Percentiles rank a stretch among this genome's conserved stretches.
Conservation (phyloP, 805 yeast genomes). For the Gaillardinia entomophila region DNA sequence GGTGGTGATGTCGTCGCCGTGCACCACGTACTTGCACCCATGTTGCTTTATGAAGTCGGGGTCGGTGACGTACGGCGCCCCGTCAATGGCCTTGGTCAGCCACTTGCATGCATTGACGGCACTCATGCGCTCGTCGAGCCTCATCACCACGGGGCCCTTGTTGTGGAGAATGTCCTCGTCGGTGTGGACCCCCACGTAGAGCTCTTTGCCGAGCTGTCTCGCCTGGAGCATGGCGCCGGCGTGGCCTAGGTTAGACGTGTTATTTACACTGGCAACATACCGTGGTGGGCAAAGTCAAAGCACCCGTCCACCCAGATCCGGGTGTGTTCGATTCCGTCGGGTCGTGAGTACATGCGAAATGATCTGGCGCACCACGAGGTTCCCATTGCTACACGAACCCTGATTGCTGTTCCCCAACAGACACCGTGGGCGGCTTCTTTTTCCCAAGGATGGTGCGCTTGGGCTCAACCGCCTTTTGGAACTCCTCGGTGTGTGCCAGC, state of each 20-base stretch:
- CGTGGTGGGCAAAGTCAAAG: slow-evolving; percentile 96
- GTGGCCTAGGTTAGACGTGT: slow-evolving; percentile 45
- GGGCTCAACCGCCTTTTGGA: neutral
- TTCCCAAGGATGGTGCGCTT: too few species aligned
- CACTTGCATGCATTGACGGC: slow-evolving; percentile 91
- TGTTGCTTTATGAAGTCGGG: slow-evolving; percentile 70
- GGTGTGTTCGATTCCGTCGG: slow-evolving; percentile 37
- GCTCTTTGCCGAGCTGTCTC: slow-evolving; percentile 67
- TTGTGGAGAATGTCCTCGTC: slow-evolving; percentile 79
- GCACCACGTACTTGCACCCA: slow-evolving; percentile 88
- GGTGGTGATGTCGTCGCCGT: slow-evolving; percentile 96
- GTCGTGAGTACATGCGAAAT: slow-evolving; percentile 35
- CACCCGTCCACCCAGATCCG: slow-evolving; percentile 97
- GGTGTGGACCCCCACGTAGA: slow-evolving; percentile 85
- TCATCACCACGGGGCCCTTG: slow-evolving; percentile 96
- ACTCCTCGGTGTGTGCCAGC: too few species aligned
- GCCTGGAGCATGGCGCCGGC: slow-evolving; percentile 97
- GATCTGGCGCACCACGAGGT: too few species aligned
- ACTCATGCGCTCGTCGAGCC: slow-evolving; percentile 64
- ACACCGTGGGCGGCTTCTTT: too few species aligned
- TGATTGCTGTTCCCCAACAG: too few species aligned
- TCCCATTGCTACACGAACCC: too few species aligned
- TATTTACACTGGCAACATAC: slow-evolving; percentile 28
- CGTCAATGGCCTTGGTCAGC: slow-evolving; percentile 64
- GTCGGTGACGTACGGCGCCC: slow-evolving; percentile 92